Conservation (phyloP, 805 yeast genomes). For the Starmerella bombicola region DNA sequence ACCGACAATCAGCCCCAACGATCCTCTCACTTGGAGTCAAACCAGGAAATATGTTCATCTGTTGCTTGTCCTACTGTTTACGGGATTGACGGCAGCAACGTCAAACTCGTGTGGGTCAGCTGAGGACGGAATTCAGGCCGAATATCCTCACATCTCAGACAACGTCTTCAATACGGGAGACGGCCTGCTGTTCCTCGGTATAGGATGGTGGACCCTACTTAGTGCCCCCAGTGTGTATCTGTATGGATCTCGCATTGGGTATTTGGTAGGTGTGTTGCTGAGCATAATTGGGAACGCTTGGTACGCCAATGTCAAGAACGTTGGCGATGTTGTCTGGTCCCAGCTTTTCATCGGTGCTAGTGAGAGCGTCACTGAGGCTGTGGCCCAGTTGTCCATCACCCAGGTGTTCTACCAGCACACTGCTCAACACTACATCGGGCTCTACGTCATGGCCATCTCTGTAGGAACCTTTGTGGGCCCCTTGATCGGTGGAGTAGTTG, state of each 20-base stretch:
- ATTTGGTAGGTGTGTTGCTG: constrained; percentile 44
- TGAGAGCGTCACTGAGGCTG: constrained; percentile 72
- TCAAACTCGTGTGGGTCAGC: constrained; percentile 65
- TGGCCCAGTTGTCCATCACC: constrained; percentile 49
- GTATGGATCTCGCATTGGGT: constrained; percentile 51
- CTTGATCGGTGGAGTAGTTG: constrained; percentile 60
- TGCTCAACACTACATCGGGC: constrained; percentile 56
- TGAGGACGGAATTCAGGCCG: constrained; percentile 50
- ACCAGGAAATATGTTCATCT: constrained; percentile 38
- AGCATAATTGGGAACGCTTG: constrained; percentile 58
- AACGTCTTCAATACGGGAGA: constrained; percentile 68
- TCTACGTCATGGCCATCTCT: constrained; percentile 62
- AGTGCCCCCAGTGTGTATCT: constrained; percentile 20
- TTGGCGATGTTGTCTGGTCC: constrained; percentile 60
- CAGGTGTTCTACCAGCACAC: constrained; percentile 73
- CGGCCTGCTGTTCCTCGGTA: constrained; percentile 59
- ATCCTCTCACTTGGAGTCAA: constrained; percentile 53
- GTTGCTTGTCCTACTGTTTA: constrained; percentile 29
- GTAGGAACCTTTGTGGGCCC: constrained; percentile 74
- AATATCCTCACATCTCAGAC: constrained; percentile 47
- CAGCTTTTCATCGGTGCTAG: constrained; percentile 70
- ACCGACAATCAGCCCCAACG: constrained; percentile 57
- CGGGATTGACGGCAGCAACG: constrained; percentile 40
- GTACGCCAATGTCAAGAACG: constrained; percentile 47
- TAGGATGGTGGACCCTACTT: constrained; percentile 52